Evolutionary conservation across 805 yeast species (phyloP).

Genomic region (Cyberlindnera bimundalis): DNA sequence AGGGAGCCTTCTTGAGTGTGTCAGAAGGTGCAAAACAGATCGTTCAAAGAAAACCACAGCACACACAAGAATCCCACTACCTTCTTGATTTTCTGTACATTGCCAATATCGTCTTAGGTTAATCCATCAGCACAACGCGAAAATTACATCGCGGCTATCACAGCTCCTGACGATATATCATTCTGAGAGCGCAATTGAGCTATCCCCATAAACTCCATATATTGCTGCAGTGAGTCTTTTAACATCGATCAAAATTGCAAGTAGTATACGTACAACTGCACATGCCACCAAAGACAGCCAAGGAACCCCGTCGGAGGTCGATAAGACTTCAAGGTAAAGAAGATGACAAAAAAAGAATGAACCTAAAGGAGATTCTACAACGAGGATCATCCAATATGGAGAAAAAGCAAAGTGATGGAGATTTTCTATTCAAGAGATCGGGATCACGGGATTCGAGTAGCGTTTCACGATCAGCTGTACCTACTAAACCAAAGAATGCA

Average conservation of each 20-base stretch:
- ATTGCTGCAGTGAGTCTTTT: too few species aligned
- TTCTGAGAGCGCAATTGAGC: too few species aligned
- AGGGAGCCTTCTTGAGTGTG: too few species aligned
- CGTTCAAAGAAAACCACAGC: too few species aligned
- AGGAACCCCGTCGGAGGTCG: slow-evolving; percentile 17
- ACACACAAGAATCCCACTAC: background rate
- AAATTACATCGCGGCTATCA: background rate
- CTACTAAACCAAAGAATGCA: slow-evolving; percentile 1
- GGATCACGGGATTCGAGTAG: slow-evolving; percentile 2
- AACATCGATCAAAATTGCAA: too few species aligned
- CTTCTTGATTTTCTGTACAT: background rate
- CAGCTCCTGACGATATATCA: too few species aligned
- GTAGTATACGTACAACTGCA: background rate
- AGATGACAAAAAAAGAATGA: slow-evolving; percentile 19
- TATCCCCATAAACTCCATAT: too few species aligned
- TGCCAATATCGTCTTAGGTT: background rate
- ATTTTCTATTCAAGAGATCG: slow-evolving; percentile 23
- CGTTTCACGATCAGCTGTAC: background rate
- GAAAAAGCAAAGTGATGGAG: slow-evolving; percentile 23
- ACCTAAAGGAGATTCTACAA: slow-evolving; percentile 25
- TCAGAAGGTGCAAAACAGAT: too few species aligned
- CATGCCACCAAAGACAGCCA: slow-evolving; percentile 11
- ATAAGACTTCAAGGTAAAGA: slow-evolving; percentile 12
- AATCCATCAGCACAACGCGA: slow-evolving; percentile 3
- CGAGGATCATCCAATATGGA: slow-evolving; percentile 14